These are phyloP conservation scores for Bipolaris cookei DNA, from an alignment of 2,329 filamentous ascomycete genomes.

Conservation along the genomic window DNA sequence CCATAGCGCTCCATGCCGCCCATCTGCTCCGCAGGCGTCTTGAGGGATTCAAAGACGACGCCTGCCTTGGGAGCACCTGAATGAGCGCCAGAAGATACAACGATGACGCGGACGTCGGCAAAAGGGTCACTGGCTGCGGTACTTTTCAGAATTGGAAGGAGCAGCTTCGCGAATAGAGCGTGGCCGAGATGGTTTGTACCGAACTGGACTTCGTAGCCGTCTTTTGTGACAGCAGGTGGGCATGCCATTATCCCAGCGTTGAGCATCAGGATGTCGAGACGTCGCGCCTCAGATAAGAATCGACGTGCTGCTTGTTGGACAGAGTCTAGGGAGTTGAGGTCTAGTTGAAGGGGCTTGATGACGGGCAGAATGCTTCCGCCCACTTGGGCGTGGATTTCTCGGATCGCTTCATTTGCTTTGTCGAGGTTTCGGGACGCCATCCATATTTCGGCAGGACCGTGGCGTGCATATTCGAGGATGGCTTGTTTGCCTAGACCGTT, in stretches of 20 bases:
- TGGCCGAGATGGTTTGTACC: constrained; percentile 57
- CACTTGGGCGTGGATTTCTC: neutral
- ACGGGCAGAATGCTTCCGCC: neutral
- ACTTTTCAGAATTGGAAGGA: constrained; percentile 49
- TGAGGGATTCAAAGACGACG: neutral
- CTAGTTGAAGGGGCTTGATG: constrained; percentile 23
- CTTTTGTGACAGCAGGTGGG: constrained; percentile 28
- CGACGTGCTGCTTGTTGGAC: constrained; percentile 13
- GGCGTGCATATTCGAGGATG: neutral
- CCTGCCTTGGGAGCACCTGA: neutral
- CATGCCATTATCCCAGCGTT: constrained; percentile 45
- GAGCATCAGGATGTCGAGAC: constrained; percentile 31
- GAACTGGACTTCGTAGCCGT: constrained; percentile 49
- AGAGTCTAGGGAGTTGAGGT: constrained; percentile 20
- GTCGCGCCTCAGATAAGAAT: constrained; percentile 12
- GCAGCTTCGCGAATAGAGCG: constrained; percentile 60
- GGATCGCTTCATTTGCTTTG: neutral
- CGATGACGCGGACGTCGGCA: constrained; percentile 57
- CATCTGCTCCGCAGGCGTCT: neutral
- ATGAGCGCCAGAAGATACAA: constrained; percentile 51
- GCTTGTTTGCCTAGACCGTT: neutral
- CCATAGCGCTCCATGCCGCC: neutral
- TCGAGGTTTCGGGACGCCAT: neutral
- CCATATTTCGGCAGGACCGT: neutral
- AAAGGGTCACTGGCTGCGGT: constrained; percentile 44